Percentiles rank a stretch among this genome's conserved stretches.
phyloP scores from a whole-genome alignment of 2,329 filamentous ascomycete genomes.

The Dissoconium aciculare region DNA sequence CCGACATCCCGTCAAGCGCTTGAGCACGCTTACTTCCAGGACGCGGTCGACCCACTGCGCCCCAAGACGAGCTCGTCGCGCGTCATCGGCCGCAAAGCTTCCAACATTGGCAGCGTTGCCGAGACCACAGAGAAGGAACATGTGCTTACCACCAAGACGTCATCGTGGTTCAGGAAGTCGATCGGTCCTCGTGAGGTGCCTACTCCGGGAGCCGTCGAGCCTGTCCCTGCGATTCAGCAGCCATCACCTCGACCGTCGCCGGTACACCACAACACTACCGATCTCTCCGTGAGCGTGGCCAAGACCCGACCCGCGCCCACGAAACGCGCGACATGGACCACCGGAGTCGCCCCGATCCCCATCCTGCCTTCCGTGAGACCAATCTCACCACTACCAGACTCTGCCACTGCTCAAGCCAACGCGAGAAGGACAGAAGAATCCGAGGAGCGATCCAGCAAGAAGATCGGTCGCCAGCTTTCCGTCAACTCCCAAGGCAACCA shows the following conservation, averaged over 20 bases:
- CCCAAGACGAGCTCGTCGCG: constrained; percentile 84
- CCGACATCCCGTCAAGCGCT: constrained; percentile 91
- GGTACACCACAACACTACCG: constrained; percentile 30
- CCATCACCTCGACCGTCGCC: constrained; percentile 29
- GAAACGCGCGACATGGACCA: constrained; percentile 90
- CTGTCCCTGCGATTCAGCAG: constrained; percentile 26
- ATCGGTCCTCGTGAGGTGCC: constrained; percentile 67
- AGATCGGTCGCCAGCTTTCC: constrained; percentile 87
- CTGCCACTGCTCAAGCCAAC: constrained; percentile 77
- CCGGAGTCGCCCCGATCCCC: constrained; percentile 75
- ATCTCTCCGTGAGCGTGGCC: constrained; percentile 27
- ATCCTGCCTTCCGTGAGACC: constrained; percentile 90
- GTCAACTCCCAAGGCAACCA: constrained; percentile 85
- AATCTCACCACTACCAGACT: constrained; percentile 89
- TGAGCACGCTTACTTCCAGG: constrained; percentile 83
- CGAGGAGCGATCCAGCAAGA: constrained; percentile 62
- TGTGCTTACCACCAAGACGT: constrained; percentile 62
- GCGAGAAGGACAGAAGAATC: constrained; percentile 38
- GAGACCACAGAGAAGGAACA: constrained; percentile 46
- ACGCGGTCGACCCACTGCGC: constrained; percentile 79
- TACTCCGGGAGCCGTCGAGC: constrained; percentile 43
- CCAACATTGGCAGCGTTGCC: constrained; percentile 57
- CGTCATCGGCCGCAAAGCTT: constrained; percentile 78
- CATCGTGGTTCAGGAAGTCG: constrained; percentile 86
- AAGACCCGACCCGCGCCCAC: constrained; percentile 44